A percentile compares a stretch with the other conserved stretches of the same genome.
These are phyloP conservation scores for Prunus campanulata DNA, from an alignment of 306 rosid species.

Conservation along the genomic window DNA sequence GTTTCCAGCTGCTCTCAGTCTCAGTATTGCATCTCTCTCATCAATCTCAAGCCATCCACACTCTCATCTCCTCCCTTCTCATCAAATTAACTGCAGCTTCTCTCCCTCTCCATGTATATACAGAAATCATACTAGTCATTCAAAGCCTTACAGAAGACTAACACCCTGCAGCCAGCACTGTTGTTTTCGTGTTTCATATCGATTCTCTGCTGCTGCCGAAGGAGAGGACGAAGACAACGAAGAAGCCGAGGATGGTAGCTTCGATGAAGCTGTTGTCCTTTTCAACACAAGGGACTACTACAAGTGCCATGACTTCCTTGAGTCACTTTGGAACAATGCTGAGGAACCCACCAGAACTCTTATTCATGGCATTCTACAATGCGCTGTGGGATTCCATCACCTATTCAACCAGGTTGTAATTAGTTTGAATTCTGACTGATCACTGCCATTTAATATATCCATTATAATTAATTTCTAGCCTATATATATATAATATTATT, in stretches of 20 bases:
- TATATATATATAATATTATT: too few relatives aligned
- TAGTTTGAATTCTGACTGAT: too few relatives aligned
- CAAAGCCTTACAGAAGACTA: constrained; percentile 4
- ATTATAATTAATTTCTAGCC: too few relatives aligned
- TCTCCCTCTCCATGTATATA: not conserved
- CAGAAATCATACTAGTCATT: not conserved
- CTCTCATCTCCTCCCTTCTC: not conserved
- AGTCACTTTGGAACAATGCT: constrained; percentile 68
- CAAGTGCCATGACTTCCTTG: constrained; percentile 83
- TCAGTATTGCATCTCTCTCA: not conserved
- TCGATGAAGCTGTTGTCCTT: constrained; percentile 68
- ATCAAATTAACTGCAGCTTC: not conserved
- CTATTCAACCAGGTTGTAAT: constrained; percentile 70
- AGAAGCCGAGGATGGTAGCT: constrained; percentile 31
- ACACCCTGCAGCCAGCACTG: not conserved
- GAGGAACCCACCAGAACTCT: constrained; percentile 83
- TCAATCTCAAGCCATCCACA: not conserved
- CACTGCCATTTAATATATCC: too few relatives aligned
- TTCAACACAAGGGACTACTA: constrained; percentile 65
- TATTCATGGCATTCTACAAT: constrained; percentile 82
- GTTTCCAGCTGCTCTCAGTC: not conserved
- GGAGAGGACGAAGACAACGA: constrained; percentile 37
- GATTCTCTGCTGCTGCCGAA: constrained; percentile 25
- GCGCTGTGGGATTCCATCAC: constrained; percentile 91
- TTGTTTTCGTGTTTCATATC: constrained; percentile 25